A percentile compares a stretch with the other conserved stretches of the same genome.
Evolutionary conservation across 108 stramenopile genomes (phyloP).

Genomic region (Craspedostauros australis): DNA sequence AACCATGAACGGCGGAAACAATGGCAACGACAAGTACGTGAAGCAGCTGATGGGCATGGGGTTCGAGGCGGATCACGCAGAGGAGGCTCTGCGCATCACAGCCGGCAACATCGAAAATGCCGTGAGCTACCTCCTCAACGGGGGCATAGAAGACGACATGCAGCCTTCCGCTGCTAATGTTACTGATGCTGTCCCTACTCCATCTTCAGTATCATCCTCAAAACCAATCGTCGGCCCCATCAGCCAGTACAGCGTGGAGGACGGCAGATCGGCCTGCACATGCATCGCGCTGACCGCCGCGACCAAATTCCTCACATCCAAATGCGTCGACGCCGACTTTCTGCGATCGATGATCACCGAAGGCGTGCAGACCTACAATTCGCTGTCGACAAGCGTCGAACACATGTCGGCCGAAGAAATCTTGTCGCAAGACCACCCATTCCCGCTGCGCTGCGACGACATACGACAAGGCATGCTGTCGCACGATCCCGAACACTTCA

Average conservation of each 20-base stretch:
- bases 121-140: constrained; percentile 40
- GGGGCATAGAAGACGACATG: background rate
- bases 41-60: constrained; percentile 52
- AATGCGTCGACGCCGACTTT: constrained; percentile 28
- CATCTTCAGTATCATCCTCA: background rate
- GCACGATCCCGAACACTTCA: constrained; percentile 29
- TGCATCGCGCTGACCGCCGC: constrained; percentile 69
- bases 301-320: constrained; percentile 16
- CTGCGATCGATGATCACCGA: constrained; percentile 30
- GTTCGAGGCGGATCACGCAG: constrained; percentile 33
- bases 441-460: background rate
- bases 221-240: constrained; percentile 2
- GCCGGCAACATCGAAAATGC: constrained; percentile 55
- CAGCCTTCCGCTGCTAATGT: background rate
- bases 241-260: constrained; percentile 54
- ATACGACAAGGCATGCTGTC: constrained; percentile 68
- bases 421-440: constrained; percentile 9
- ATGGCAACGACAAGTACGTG: constrained; percentile 2
- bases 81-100: constrained; percentile 25
- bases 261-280: constrained; percentile 71
- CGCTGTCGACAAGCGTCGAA: constrained; percentile 26
- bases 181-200: background rate
- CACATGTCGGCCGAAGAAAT: constrained; percentile 76
- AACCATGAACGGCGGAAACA: background rate
- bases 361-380: constrained; percentile 42